phyloP scores from a whole-genome alignment of 768 basidiomycete species.

The Russula abietina region DNA sequence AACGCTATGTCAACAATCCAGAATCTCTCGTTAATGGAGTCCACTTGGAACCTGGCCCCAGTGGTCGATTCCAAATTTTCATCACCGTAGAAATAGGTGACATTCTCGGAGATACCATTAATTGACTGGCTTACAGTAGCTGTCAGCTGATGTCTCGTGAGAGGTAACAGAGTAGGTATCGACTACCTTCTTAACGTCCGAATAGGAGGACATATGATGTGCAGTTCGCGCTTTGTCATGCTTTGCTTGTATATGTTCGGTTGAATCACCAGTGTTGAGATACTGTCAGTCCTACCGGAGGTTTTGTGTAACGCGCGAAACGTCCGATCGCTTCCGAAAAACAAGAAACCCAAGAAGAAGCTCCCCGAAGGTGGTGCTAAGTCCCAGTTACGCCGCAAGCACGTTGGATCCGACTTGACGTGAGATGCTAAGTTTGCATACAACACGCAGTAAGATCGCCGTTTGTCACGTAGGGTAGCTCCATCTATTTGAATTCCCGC shows the following conservation, averaged over 20 bases:
- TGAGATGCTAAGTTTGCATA: too few species aligned
- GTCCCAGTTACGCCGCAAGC: too few species aligned
- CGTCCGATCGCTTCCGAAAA: too few species aligned
- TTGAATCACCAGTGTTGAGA: too few species aligned
- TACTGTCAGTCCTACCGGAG: too few species aligned
- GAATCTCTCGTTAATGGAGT: neutral
- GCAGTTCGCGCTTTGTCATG: neutral
- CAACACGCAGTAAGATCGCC: too few species aligned
- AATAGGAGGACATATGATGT: neutral
- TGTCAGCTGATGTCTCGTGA: neutral
- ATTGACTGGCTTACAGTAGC: neutral
- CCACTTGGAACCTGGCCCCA: neutral
- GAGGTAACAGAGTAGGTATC: neutral
- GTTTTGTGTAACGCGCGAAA: too few species aligned
- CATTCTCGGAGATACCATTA: neutral
- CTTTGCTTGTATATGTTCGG: neutral
- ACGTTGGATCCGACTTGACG: too few species aligned
- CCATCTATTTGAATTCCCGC: too few species aligned
- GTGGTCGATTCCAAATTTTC: neutral
- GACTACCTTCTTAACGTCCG: neutral
- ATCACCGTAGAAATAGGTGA: neutral
- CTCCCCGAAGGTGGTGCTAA: too few species aligned
- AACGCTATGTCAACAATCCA: neutral
- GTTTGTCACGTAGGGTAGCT: too few species aligned
- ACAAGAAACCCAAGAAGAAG: too few species aligned